Conservation (phyloP, 768 basidiomycete species). For the Trametes cinnabarina region DNA sequence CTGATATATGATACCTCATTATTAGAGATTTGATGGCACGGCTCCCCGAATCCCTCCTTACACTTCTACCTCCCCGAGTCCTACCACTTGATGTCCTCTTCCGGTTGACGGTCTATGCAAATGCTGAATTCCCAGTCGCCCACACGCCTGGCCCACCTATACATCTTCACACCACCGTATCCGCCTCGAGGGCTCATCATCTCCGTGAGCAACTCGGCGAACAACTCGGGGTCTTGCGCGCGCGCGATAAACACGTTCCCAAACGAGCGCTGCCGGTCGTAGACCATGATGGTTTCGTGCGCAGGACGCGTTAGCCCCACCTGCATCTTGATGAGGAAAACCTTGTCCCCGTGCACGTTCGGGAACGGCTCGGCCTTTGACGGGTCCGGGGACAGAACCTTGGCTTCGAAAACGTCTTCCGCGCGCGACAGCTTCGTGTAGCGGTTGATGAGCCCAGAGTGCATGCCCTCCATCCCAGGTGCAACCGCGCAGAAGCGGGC, state of each 20-base stretch:
- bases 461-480: neutral
- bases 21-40: too few species aligned
- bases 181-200: conserved; percentile 18
- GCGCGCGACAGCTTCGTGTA: neutral
- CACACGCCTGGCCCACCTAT: conserved; percentile 28
- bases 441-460: neutral
- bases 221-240: conserved; percentile 16
- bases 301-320: neutral
- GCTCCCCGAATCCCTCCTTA: too few species aligned
- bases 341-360: conserved; percentile 35
- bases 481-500: conserved; percentile 21
- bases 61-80: too few species aligned
- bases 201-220: conserved; percentile 17
- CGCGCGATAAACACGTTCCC: conserved; percentile 30
- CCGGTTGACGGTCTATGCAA: conserved; percentile 23
- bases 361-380: conserved; percentile 19
- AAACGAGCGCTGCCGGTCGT: conserved; percentile 41
- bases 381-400: too few species aligned
- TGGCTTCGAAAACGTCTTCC: too few species aligned
- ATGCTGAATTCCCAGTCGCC: conserved; percentile 23
- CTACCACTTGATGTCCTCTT: conserved; percentile 16
- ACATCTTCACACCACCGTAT: conserved; percentile 24
- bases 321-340: conserved; percentile 42
- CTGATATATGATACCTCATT: too few species aligned
- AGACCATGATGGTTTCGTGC: conserved; percentile 28